phyloP scores from a whole-genome alignment of 306 rosid species.

The Dryas octopetala region DNA sequence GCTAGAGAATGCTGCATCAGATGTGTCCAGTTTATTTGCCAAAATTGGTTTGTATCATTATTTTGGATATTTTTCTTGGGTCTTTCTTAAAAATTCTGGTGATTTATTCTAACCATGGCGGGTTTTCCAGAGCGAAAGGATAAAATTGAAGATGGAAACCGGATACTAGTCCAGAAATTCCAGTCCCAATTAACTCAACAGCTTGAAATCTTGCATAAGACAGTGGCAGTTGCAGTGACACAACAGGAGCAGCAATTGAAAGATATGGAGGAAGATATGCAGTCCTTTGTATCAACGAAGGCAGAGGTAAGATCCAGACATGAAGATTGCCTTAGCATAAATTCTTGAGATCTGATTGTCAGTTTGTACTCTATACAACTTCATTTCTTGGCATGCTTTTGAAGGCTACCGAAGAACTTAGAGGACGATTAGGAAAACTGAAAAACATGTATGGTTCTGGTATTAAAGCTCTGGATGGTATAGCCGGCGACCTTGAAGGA shows the following conservation, averaged over 20 bases:
- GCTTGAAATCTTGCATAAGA: slow-evolving; percentile 91
- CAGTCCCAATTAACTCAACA: slow-evolving; percentile 84
- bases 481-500: slow-evolving; percentile 81
- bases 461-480: slow-evolving; percentile 69
- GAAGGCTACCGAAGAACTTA: slow-evolving; percentile 93
- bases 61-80: background rate
- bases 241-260: slow-evolving; percentile 85
- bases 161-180: slow-evolving; percentile 68
- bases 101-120: slow-evolving; percentile 15
- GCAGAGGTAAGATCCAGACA: slow-evolving; percentile 51
- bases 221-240: slow-evolving; percentile 83
- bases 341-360: slow-evolving; percentile 11
- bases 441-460: slow-evolving; percentile 83
- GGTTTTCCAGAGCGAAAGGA: slow-evolving; percentile 73
- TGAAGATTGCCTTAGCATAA: slow-evolving; percentile 16
- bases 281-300: slow-evolving; percentile 79
- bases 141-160: slow-evolving; percentile 82
- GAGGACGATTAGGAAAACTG: slow-evolving; percentile 65
- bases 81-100: slow-evolving; percentile 14
- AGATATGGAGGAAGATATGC: slow-evolving; percentile 95
- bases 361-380: background rate
- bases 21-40: slow-evolving; percentile 78
- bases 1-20: slow-evolving; percentile 96
- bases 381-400: slow-evolving; percentile 26
- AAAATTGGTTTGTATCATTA: slow-evolving; percentile 73